Evolutionary conservation across 106 monocot species (phyloP), one percentile per base, ranked within the genome.

Genomic region (Apostasia shenzhenica): DNA sequence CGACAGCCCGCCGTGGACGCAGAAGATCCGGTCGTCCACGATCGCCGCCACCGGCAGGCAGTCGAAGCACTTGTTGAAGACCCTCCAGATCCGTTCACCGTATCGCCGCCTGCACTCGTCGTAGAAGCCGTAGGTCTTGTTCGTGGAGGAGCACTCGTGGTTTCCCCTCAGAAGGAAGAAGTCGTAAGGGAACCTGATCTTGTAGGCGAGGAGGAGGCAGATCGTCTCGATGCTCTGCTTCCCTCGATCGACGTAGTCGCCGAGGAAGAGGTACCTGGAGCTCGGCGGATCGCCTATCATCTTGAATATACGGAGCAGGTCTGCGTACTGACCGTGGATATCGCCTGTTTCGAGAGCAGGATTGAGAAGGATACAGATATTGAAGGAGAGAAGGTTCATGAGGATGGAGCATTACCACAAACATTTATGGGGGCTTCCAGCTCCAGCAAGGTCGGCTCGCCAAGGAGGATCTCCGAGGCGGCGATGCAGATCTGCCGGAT

Each of bases 21-120:
- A 83, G 10, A 83, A 57, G 39, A 83, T 83, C 75, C 72, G 74
- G 39, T 83, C 83, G 55, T 83, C 83, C 13, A 83, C 71, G 43
- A 83, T 54, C 4, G 83, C 83, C 1, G 83, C 74, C 49, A 76
- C 83, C 1, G 83, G 83, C 37, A 83, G 66, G 71, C 83, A 83
- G 26, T 26, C 26, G 26, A 26, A 26, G 26, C 26, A 26, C 26
- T 82, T 78, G 46, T 78, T 82, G 70, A 82, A 82, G 66, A 70
- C 43, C 54, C 69, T 78, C 82, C 82, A 82, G 39, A 82, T 66
- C 40, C 70, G 71, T 38, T 79, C 79, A 45, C 67, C 75, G 78
- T 75, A 83, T 52, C 82, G 63, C 64, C 82, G 78, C 55, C 78
- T 83, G 74, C 82, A 83, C 50, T 83, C 82, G 49, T 83, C 83